Base-by-base conservation (phyloP, 257 asterid genomes). In the Nicotiana paniculata region DNA sequence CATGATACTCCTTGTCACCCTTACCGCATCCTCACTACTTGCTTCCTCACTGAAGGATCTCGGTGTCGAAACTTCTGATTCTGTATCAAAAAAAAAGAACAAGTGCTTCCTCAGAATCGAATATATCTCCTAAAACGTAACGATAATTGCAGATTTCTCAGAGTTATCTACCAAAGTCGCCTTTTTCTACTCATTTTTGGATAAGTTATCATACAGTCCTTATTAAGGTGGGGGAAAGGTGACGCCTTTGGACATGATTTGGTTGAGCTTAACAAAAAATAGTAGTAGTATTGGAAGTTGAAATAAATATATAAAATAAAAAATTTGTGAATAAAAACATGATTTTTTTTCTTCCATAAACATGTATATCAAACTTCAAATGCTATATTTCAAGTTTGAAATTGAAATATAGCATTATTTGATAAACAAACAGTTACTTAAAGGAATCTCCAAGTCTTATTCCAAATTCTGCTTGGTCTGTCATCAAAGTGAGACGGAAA, bases 1-100 rank as follows among this genome's bases (percentile, higher is more conserved):
- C 99, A 91, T 93, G 84, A 96, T 96, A 86, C 99, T 93, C 87
- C 97, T 90, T 10, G 99, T 96, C 88, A 96, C 97, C 83, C 83
- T 93, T 80, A 89, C 69, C 18, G 85, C 87, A 33, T 92, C 97
- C 66, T 88, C 95, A 24, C 84, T 53, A 53, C 43, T 84, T 51
- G 88, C 83, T 32, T 88, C 95, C 26, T 84, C 91, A 51, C 85
- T 89, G 9, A 82, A 43, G 18, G 95, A 85, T 81, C 88, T 89
- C 30, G 81, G 82, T 59, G 59, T 85, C 18, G 82, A 86, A 65
- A 26, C 88, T 72, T 86, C 98, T 5, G 92, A 78, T 80, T 88
- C 96, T 90, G 90, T 35, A 66, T 58, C 67, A 35, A 46, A 61
- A 82, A 30, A 21, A 21, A 21, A 12, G 8, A 51, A 74, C 26